Percentiles rank a stretch among this genome's conserved stretches.
These are phyloP conservation scores for Candida labiduridarum DNA, from an alignment of 1,139 yeast genomes.

Conservation along the genomic window DNA sequence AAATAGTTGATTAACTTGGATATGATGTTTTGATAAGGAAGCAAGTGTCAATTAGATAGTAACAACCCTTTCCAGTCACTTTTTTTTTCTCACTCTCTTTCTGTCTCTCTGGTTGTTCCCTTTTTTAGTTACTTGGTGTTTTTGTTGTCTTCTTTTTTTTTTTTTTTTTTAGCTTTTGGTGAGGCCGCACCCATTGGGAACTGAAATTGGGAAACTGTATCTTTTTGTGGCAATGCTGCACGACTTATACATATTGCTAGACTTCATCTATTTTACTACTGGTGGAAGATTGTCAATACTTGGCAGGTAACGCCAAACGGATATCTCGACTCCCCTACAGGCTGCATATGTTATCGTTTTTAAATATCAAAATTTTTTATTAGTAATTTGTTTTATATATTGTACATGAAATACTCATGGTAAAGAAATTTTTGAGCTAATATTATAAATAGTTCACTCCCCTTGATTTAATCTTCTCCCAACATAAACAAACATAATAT, in stretches of 20 bases:
- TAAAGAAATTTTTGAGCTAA: slow-evolving; percentile 4
- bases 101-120: not conserved
- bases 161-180: not conserved
- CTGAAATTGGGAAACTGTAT: not conserved
- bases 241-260: not conserved
- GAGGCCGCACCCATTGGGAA: not conserved
- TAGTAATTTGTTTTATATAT: slow-evolving; percentile 6
- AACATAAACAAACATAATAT: slow-evolving; percentile 17
- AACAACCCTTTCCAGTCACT: not conserved
- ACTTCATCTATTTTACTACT: no score
- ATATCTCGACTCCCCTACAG: not conserved
- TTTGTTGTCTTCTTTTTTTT: not conserved
- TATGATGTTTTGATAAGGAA: not conserved
- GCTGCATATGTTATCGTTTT: not conserved
- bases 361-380: slow-evolving; percentile 1
- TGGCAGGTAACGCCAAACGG: no score
- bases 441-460: slow-evolving; percentile 6
- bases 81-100: not conserved
- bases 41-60: not conserved
- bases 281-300: no score
- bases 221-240: not conserved
- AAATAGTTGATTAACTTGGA: not conserved
- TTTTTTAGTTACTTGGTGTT: not conserved
- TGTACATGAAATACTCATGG: slow-evolving; percentile 8
- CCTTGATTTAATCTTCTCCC: slow-evolving; percentile 7